These are phyloP conservation scores for Colletotrichum cuscutae DNA, from an alignment of 2,329 filamentous ascomycete species.

Conservation along the genomic window DNA sequence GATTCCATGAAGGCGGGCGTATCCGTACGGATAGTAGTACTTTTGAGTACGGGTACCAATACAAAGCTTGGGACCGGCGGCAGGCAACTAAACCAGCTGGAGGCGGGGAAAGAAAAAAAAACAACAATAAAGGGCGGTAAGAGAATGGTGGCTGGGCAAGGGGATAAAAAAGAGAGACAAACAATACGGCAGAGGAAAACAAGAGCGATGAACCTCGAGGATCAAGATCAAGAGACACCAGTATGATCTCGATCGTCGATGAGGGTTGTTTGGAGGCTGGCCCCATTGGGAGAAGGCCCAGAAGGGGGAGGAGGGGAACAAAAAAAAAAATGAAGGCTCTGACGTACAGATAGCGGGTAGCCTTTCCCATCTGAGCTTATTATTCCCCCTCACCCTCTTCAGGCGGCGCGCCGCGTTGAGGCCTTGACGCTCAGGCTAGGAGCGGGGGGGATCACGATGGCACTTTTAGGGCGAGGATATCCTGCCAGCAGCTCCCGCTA, in stretches of 20 bases:
- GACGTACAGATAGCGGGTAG: background rate
- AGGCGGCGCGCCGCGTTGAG: background rate
- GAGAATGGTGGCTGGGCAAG: background rate
- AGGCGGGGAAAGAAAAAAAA: background rate
- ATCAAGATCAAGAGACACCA: background rate
- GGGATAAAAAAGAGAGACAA: background rate
- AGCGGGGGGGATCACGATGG: background rate
- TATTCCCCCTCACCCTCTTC: background rate
- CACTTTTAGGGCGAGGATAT: too few relatives aligned
- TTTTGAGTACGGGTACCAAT: too few relatives aligned
- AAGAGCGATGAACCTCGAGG: background rate
- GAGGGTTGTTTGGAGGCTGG: background rate
- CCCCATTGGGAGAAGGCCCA: too few relatives aligned
- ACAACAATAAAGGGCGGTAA: background rate
- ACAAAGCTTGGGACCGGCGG: background rate
- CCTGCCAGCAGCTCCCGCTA: too few relatives aligned
- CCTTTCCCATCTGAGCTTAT: background rate
- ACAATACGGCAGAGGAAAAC: background rate
- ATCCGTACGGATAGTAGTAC: too few relatives aligned
- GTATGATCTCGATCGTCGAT: background rate
- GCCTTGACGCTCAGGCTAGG: too few relatives aligned
- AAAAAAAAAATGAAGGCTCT: background rate
- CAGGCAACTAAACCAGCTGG: background rate
- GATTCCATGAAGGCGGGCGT: background rate
- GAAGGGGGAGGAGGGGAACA: too few relatives aligned